Evolutionary conservation across 2,329 filamentous ascomycete genomes (phyloP).

Genomic region (Thielaviopsis musarum): DNA sequence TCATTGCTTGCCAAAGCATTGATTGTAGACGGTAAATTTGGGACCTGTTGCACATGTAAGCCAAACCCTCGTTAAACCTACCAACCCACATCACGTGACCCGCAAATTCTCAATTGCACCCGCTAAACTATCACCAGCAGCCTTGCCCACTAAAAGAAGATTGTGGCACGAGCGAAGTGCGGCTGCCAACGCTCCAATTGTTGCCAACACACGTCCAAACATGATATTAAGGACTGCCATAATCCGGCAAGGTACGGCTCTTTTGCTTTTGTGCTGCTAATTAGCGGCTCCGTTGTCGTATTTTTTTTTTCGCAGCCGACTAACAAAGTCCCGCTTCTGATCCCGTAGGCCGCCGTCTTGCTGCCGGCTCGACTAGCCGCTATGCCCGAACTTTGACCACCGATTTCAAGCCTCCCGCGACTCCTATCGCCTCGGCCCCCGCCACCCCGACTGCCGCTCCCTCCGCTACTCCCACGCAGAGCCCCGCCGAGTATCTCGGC

Average conservation of each 20-base stretch:
- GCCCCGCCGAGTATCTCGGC: neutral
- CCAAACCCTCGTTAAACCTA: neutral
- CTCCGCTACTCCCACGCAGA: neutral
- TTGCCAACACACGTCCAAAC: conserved; percentile 7
- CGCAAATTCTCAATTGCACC: conserved; percentile 6
- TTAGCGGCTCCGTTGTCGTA: neutral
- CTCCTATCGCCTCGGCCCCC: neutral
- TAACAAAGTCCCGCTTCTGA: neutral
- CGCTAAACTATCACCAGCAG: conserved; percentile 15
- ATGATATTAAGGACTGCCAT: conserved; percentile 41
- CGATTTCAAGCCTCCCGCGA: neutral
- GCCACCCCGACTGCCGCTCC: neutral
- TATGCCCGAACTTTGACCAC: conserved; percentile 5
- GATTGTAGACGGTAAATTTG: no score
- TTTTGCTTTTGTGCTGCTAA: neutral
- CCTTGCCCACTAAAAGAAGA: conserved; percentile 4
- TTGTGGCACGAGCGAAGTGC: neutral
- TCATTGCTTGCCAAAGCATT: neutral
- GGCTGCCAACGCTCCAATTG: neutral
- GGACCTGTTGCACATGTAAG: neutral
- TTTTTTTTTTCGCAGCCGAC: neutral
- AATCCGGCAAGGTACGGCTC: conserved; percentile 34
- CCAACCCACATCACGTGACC: conserved; percentile 9
- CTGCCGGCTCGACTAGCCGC: conserved; percentile 1
- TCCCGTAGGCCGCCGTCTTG: conserved; percentile 4